Evolutionary conservation across 768 basidiomycete genomes (phyloP).

Genomic region (Amyloporia xantha): DNA sequence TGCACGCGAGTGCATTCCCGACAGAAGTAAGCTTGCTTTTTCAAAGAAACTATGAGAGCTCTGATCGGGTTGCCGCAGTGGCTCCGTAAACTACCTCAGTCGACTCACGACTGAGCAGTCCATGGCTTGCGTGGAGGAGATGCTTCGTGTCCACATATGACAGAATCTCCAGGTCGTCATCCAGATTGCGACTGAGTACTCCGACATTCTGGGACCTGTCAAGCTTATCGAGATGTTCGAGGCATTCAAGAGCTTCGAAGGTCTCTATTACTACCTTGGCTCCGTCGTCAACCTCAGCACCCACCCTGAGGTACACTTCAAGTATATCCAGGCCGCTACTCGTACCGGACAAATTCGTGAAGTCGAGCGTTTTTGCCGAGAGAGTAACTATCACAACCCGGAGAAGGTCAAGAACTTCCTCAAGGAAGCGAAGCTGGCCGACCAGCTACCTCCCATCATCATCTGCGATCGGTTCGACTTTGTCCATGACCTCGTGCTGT

Average conservation of each 20-base stretch:
- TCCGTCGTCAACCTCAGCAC: conserved; percentile 95
- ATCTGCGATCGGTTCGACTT: conserved; percentile 99
- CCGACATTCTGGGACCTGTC: conserved; percentile 93
- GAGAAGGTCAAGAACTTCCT: conserved; percentile 99
- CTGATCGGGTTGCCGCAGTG: conserved; percentile 43
- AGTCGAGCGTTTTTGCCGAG: conserved; percentile 96
- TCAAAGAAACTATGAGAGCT: background rate
- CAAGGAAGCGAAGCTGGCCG: conserved; percentile 93
- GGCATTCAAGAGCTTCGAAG: conserved; percentile 95
- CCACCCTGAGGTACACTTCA: conserved; percentile 98
- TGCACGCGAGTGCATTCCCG: conserved; percentile 80
- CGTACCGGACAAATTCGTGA: conserved; percentile 98
- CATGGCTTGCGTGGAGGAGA: conserved; percentile 92
- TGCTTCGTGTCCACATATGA: conserved; percentile 94
- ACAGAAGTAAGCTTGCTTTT: conserved; percentile 58
- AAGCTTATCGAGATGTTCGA: conserved; percentile 99
- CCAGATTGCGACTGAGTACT: conserved; percentile 98
- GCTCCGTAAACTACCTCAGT: conserved; percentile 96
- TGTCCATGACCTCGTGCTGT: conserved; percentile 97
- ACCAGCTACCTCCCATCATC: conserved; percentile 97
- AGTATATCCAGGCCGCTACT: conserved; percentile 98
- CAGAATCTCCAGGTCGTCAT: conserved; percentile 96
- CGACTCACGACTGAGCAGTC: conserved; percentile 96
- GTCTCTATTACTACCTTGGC: conserved; percentile 97
- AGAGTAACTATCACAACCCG: conserved; percentile 95